Evolutionary conservation across 2,329 filamentous ascomycete genomes (phyloP).

Genomic region (Fonsecaea pedrosoi): DNA sequence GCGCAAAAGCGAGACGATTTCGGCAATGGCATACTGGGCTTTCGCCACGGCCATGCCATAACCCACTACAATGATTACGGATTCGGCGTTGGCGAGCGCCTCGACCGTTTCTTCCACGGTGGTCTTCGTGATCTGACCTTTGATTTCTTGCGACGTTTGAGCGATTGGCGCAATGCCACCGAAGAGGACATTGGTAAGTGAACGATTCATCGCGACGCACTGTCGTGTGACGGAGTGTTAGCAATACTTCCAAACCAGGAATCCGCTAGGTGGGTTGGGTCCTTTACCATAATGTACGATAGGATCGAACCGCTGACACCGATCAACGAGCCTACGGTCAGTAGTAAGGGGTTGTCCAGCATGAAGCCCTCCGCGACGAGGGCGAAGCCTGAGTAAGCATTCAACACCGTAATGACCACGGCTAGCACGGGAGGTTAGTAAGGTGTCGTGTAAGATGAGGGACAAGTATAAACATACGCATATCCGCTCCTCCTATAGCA

Average conservation of each 20-base stretch:
- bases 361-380: slow-evolving; percentile 91
- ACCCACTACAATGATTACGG: slow-evolving; percentile 84
- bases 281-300: slow-evolving; percentile 71
- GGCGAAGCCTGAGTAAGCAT: slow-evolving; percentile 89
- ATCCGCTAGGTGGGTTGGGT: not conserved
- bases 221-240: not conserved
- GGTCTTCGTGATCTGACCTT: slow-evolving; percentile 79
- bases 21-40: slow-evolving; percentile 86
- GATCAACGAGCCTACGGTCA: slow-evolving; percentile 83
- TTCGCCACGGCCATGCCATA: slow-evolving; percentile 96
- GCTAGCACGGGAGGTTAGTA: slow-evolving; percentile 50
- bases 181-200: slow-evolving; percentile 86
- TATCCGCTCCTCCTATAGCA: slow-evolving; percentile 90
- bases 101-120: slow-evolving; percentile 82
- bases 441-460: not conserved
- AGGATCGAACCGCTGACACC: slow-evolving; percentile 88
- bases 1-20: slow-evolving; percentile 78
- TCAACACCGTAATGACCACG: slow-evolving; percentile 87
- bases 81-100: slow-evolving; percentile 75
- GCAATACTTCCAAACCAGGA: not conserved
- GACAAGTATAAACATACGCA: slow-evolving; percentile 61
- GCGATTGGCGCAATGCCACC: slow-evolving; percentile 75
- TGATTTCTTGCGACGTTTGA: slow-evolving; percentile 70
- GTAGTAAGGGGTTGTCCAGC: slow-evolving; percentile 84
- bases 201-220: slow-evolving; percentile 90